Evolutionary conservation across 352 stramenopile species (phyloP).

Genomic region (Pythium pyrilobum): DNA sequence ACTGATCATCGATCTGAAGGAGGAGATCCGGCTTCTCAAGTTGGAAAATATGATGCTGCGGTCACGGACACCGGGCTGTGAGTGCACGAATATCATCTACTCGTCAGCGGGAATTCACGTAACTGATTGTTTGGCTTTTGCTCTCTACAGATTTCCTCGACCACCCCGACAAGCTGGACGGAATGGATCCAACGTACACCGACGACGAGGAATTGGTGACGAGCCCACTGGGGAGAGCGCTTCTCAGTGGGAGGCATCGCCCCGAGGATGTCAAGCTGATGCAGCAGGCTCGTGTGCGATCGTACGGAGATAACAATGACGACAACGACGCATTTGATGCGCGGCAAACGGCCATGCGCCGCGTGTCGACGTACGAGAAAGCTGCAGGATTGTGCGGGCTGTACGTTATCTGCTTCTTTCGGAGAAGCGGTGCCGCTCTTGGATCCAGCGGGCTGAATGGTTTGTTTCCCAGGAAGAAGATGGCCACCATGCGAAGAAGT

Average conservation of each 20-base stretch:
- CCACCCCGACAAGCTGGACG: conserved; percentile 19
- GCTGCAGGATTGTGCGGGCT: conserved; percentile 3
- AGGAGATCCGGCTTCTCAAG: conserved; percentile 61
- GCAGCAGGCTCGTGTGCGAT: background rate
- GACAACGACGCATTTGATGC: background rate
- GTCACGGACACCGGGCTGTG: conserved; percentile 58
- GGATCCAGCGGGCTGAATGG: too few species aligned
- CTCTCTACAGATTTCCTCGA: conserved; percentile 42
- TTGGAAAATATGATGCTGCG: conserved; percentile 69
- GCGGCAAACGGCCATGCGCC: background rate
- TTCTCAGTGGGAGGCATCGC: conserved; percentile 15
- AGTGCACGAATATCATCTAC: background rate
- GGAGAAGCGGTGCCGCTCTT: too few species aligned
- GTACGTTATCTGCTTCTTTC: background rate
- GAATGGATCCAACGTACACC: background rate
- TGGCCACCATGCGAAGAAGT: background rate
- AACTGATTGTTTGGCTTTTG: background rate
- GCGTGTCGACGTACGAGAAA: background rate
- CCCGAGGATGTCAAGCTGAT: conserved; percentile 1
- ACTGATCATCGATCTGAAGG: conserved; percentile 59
- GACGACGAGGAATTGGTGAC: background rate
- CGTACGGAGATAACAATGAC: conserved; percentile 12
- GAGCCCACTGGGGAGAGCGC: conserved; percentile 16
- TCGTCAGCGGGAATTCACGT: background rate
- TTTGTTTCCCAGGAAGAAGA: conserved; percentile 10